Evolutionary conservation across 2,329 filamentous ascomycete genomes (phyloP), one percentile per base, ranked within the genome.

Genomic region (Fusarium temperatum): DNA sequence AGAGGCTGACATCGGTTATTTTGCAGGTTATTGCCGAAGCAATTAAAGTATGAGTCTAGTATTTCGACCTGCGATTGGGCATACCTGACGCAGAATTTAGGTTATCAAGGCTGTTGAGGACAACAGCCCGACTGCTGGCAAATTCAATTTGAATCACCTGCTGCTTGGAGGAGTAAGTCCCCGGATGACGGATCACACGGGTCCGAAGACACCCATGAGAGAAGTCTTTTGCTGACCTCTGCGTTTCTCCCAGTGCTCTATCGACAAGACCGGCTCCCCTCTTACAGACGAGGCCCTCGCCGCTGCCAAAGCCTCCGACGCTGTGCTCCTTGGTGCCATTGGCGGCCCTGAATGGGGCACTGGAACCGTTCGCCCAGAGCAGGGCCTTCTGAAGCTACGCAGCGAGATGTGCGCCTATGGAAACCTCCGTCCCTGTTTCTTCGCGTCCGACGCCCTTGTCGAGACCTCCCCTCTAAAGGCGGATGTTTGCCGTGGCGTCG

Each of bases 321-420:
- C 96, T 44, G 93, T 98, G 68, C 91, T 98, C 68, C 91, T 98
- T 60, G 96, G 95, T 76, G 94, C 96, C 77, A 97, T 98, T 80
- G 96, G 96, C 77, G 96, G 96, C n/a, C 96, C 96, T 22, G 84
- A 98, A 94, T 98, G 96, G 95, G 96, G 95, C 70, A 96, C 95
- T 38, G 94, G 94, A 76, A 85, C 91, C 66, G 92, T 98, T 72
- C 94, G 96, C 50, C 96, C 96, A 3, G 96, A 98, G 83, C 94
- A 98, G 85, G 96, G 96, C 71, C 91, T 98, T 78, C 91, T 99
- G 69, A 90, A 87, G 77, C 93, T 99, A 61, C 94, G 96, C 85
- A 98, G 97, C 85, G 94, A 98, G 84, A 93, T 98, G 88, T 89
- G 90, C 80, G 94, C 96, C 63, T 98, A 97, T 85, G 96, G 95